A percentile compares a stretch with the other conserved stretches of the same genome.
Conservation (phyloP, 1,284 basidiomycete genomes). For the Melanopsichium pennsylvanicum region DNA sequence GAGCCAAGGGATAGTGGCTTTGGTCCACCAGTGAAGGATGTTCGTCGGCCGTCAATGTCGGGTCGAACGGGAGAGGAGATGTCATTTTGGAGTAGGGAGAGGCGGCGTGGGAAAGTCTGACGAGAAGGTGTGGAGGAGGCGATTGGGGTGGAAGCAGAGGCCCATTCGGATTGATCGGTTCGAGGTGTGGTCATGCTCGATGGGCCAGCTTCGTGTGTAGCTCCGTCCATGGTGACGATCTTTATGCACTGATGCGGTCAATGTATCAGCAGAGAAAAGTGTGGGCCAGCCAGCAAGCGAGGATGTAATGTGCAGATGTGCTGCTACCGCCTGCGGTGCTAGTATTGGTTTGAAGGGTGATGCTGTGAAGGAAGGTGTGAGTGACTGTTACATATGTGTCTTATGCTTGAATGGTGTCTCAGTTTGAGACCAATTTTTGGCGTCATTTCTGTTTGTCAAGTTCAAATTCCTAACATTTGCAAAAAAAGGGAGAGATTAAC, state of each 20-base stretch:
- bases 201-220: slow-evolving; percentile 14
- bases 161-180: slow-evolving; percentile 17
- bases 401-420: too few species aligned
- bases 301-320: too few species aligned
- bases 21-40: slow-evolving; percentile 14
- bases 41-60: slow-evolving; percentile 5
- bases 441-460: too few species aligned
- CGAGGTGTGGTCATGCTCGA: slow-evolving; percentile 25
- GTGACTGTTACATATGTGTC: too few species aligned
- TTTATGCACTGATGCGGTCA: too few species aligned
- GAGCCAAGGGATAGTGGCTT: slow-evolving; percentile 25
- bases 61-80: slow-evolving; percentile 6
- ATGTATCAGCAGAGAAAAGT: too few species aligned
- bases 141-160: not conserved
- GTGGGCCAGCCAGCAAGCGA: slow-evolving; percentile 26
- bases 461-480: not conserved
- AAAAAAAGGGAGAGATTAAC: not conserved
- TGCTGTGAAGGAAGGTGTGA: not conserved
- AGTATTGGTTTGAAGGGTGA: not conserved
- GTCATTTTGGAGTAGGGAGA: slow-evolving; percentile 27
- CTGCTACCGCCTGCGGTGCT: slow-evolving; percentile 30
- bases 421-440: too few species aligned
- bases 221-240: slow-evolving; percentile 1
- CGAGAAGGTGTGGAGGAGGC: slow-evolving; percentile 17
- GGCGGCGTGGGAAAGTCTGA: slow-evolving; percentile 14